Conservation (phyloP, 129 eudicot genomes). For the Chrysanthemum makinoi region DNA sequence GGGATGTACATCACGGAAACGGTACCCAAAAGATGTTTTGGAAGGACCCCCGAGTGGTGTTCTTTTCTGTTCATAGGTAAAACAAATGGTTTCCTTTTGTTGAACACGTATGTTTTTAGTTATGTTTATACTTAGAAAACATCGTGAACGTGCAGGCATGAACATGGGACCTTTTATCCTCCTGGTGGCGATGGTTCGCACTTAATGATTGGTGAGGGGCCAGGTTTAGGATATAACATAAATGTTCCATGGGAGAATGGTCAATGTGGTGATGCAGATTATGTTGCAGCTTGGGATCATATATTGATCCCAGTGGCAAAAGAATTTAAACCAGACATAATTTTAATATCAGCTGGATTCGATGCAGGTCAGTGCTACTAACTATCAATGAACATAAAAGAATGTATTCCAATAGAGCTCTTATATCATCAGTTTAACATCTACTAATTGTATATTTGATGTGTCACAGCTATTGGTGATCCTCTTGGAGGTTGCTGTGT, state of each 20-base stretch:
- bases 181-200: conserved; percentile 73
- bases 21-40: conserved; percentile 91
- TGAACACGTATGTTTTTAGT: neutral
- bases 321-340: conserved; percentile 79
- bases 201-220: conserved; percentile 78
- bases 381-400: too few relatives aligned
- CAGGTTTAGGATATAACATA: conserved; percentile 79
- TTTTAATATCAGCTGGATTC: conserved; percentile 88
- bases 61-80: conserved; percentile 97
- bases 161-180: conserved; percentile 74
- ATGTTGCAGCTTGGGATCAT: conserved; percentile 91
- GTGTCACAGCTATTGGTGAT: too few relatives aligned
- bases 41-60: conserved; percentile 78
- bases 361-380: too few relatives aligned
- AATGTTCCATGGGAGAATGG: conserved; percentile 93
- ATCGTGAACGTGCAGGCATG: conserved; percentile 51
- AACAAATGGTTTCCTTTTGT: neutral
- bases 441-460: too few relatives aligned
- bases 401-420: too few relatives aligned
- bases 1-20: conserved; percentile 99
- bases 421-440: too few relatives aligned
- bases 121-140: neutral
- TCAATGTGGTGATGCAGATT: conserved; percentile 85
- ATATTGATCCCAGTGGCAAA: conserved; percentile 80
- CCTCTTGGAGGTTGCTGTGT: too few relatives aligned